Conservation (phyloP, 768 basidiomycete genomes). For the Pulveroboletus sp. region DNA sequence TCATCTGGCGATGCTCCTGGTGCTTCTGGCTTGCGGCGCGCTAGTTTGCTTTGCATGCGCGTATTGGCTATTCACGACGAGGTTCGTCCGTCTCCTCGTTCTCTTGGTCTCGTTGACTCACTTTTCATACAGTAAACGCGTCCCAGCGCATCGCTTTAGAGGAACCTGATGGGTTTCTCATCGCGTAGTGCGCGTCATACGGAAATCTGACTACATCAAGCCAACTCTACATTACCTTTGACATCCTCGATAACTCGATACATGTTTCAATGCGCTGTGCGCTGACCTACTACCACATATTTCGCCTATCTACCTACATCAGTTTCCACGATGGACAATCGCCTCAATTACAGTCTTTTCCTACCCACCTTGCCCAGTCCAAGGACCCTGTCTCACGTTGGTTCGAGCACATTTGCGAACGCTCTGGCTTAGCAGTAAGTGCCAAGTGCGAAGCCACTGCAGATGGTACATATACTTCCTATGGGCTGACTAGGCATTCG, state of each 20-base stretch:
- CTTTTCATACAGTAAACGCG: slow-evolving; percentile 12
- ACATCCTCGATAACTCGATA: slow-evolving; percentile 26
- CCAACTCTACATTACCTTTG: slow-evolving; percentile 21
- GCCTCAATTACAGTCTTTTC: slow-evolving; percentile 71
- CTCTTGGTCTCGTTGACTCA: slow-evolving; percentile 17
- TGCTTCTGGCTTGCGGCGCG: slow-evolving; percentile 44
- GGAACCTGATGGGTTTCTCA: not conserved
- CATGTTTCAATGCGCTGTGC: slow-evolving; percentile 6
- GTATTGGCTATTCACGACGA: slow-evolving; percentile 60
- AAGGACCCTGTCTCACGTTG: slow-evolving; percentile 56
- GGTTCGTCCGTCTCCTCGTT: slow-evolving; percentile 40
- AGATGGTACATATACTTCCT: slow-evolving; percentile 55
- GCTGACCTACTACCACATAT: slow-evolving; percentile 33
- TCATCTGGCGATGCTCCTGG: slow-evolving; percentile 40
- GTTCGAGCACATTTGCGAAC: slow-evolving; percentile 46
- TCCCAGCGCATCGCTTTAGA: slow-evolving; percentile 11
- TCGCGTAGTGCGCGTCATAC: not conserved
- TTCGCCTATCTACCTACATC: slow-evolving; percentile 75
- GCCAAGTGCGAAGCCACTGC: slow-evolving; percentile 48
- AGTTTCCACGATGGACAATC: slow-evolving; percentile 88
- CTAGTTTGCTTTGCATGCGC: slow-evolving; percentile 53
- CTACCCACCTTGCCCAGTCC: slow-evolving; percentile 69
- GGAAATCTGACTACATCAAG: not conserved
- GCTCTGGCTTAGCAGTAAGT: slow-evolving; percentile 46
- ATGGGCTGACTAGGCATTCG: slow-evolving; percentile 45